Evolutionary conservation across 208 protist species (phyloP), one percentile per base, ranked within the genome.

Genomic region (Wallacemonas rigidus): DNA sequence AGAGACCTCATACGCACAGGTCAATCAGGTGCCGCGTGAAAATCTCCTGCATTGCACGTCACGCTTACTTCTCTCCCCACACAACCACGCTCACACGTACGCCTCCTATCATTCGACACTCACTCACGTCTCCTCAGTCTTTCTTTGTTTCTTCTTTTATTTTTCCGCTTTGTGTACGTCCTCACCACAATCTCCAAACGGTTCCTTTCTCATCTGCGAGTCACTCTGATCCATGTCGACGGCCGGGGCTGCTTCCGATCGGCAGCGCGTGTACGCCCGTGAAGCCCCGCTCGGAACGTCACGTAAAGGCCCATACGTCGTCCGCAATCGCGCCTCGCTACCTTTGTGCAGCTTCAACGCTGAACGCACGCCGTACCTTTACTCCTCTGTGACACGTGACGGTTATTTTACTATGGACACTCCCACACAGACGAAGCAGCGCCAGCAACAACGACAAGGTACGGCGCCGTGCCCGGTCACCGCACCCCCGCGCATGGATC

Each of bases 361-460:
- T n/a, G 40, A 62, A 3, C 12, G 54, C 35, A 43, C 3, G 5
- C 64, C 70, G 53, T 69, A 67, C 39, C 47, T 74, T 6, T 72
- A 74, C 70, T 75, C 69, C 12, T 80, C 69, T 17, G 70, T 74
- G 17, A 80, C 56, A 71, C 61, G 43, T 51, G 72, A 43, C 70
- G 62, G 40, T 40, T 80, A 17, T 64, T 72, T 14, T 17, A 80
- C 69, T 5, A 17, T 71, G 47, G 70, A 63, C 35, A 67, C 36
- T 41, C 69, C 65, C 45, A 72, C 63, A 54, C n/a, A 38, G n/a
- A 41, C n/a, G 1, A 64, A 41, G 39, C 75, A 65, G 43, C n/a
- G 4, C 12, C 5, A 6, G 38, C 60, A 65, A 41, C 60, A 47
- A 38, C 50, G 51, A 3, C 14, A 69, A 7, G 64, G 64, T 14